Evolutionary conservation across 805 yeast genomes (phyloP), one percentile per base, ranked within the genome.

Genomic region (Tanozyma kutaoensis): DNA sequence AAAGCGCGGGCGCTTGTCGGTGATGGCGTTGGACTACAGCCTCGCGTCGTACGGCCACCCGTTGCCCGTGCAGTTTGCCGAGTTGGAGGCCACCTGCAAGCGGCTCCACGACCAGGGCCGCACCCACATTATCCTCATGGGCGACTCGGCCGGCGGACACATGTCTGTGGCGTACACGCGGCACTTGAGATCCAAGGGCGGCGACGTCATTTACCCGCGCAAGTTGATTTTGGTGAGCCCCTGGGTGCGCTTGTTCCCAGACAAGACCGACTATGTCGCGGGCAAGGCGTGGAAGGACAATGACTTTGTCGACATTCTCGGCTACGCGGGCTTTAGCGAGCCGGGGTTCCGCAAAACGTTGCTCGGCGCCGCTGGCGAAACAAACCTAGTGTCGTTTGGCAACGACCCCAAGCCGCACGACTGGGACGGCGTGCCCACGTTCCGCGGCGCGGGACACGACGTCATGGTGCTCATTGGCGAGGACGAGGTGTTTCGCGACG

Each of bases 61-160:
- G 0, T 41, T 55, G 24, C 62, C 63, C 1, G 27, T 36, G 12
- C 66, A 55, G 33, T 29, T 52, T 11, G 32, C 36, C 22, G 55
- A 59, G 24, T 38, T 55, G 18, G 42, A 35, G 1, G 45, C 55
- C 3, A 53, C 57, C 33, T 26, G 23, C 14, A 24, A 26, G 24
- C 30, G 29, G 12, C 37, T 52, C 22, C 28, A 45, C 15, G 24
- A 27, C 1, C 49, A 39, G 10, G 48, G 51, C 1, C 35, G 38
- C 27, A 28, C 36, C 11, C 55, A 56, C 25, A 40, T 59, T 12
- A 43, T 45, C 9, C 37, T 58, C 4, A 34, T 59, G 36, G 65
- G 66, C 3, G 66, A 59, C 34, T 56, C 63, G 1, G 64, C 64
- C 8, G 66, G 66, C 15, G 64, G 59, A 1, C 47, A 58, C 34